These are phyloP conservation scores for Xylaria sp. DNA, from an alignment of 495 filamentous ascomycete species.

Conservation along the genomic window DNA sequence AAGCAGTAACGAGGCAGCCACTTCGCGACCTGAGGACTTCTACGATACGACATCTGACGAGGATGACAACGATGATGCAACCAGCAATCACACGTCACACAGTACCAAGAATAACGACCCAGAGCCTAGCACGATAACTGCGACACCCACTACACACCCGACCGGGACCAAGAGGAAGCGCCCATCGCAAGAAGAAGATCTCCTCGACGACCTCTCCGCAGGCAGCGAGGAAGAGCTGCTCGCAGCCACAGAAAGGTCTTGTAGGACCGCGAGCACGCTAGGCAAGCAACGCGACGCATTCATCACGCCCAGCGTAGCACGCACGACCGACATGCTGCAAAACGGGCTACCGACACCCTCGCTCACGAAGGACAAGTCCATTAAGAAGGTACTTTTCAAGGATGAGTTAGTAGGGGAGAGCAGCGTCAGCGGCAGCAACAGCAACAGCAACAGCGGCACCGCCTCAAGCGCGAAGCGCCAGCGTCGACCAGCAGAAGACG, in stretches of 20 bases:
- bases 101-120: neutral
- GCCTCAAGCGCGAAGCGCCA: constrained; percentile 14
- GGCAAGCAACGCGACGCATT: neutral
- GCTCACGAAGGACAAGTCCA: constrained; percentile 31
- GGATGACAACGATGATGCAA: neutral
- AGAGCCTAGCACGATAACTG: neutral
- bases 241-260: constrained; percentile 28
- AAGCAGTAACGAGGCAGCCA: neutral
- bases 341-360: constrained; percentile 38
- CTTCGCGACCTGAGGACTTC: neutral
- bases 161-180: constrained; percentile 33
- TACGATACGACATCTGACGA: constrained; percentile 6
- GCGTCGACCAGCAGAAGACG: constrained; percentile 25
- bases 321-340: constrained; percentile 13
- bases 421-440: neutral
- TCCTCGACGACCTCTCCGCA: constrained; percentile 33
- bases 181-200: constrained; percentile 25
- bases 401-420: constrained; percentile 6
- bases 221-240: constrained; percentile 35
- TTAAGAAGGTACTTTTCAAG: constrained; percentile 35
- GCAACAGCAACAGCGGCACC: neutral
- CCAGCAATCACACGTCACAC: neutral
- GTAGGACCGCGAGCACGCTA: constrained; percentile 24
- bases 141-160: neutral
- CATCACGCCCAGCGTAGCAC: constrained; percentile 9